Percentiles rank a stretch among this genome's conserved stretches.
phyloP scores from a whole-genome alignment of 2,329 filamentous ascomycete species.

The Dothiorella sarmentorum region DNA sequence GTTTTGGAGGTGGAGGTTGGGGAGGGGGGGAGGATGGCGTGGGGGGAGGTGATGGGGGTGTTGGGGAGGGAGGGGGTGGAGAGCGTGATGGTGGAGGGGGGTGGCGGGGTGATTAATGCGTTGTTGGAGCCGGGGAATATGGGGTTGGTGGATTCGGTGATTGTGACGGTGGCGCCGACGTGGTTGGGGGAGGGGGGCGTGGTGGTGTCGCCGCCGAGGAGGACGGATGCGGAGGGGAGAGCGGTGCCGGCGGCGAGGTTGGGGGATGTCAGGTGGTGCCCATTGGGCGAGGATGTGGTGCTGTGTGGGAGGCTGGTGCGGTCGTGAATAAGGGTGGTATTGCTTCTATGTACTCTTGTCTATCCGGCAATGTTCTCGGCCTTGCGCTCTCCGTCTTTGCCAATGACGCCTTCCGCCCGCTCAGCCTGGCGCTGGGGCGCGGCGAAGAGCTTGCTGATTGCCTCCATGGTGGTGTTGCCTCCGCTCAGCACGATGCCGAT shows the following conservation, averaged over 20 bases:
- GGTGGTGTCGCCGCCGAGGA: slow-evolving; percentile 66
- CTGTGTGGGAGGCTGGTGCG: slow-evolving; percentile 63
- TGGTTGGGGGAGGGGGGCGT: slow-evolving; percentile 87
- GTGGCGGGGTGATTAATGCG: slow-evolving; percentile 76
- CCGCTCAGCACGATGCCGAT: slow-evolving; percentile 59
- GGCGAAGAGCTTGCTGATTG: slow-evolving; percentile 54
- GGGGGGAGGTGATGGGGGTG: slow-evolving; percentile 60
- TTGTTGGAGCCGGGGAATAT: slow-evolving; percentile 63
- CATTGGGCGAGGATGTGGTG: slow-evolving; percentile 78
- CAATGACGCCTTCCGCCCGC: slow-evolving; percentile 40
- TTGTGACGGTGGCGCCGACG: slow-evolving; percentile 84
- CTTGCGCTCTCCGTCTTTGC: slow-evolving; percentile 38
- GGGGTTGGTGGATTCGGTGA: slow-evolving; percentile 68
- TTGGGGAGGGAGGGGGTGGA: slow-evolving; percentile 59
- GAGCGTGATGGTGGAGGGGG: slow-evolving; percentile 92
- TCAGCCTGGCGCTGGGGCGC: slow-evolving; percentile 29
- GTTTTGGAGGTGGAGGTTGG: slow-evolving; percentile 30
- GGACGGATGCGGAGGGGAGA: slow-evolving; percentile 48
- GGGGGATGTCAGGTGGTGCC: slow-evolving; percentile 66
- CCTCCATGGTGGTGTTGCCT: slow-evolving; percentile 64
- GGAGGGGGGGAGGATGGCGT: slow-evolving; percentile 45
- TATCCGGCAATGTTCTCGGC: slow-evolving; percentile 49
- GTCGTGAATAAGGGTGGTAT: background rate
- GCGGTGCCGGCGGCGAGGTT: slow-evolving; percentile 61
- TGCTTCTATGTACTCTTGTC: slow-evolving; percentile 3